A percentile compares a stretch with the other conserved stretches of the same genome.
phyloP scores from a whole-genome alignment of 345 rosid species.

The Arabis hirsuta region DNA sequence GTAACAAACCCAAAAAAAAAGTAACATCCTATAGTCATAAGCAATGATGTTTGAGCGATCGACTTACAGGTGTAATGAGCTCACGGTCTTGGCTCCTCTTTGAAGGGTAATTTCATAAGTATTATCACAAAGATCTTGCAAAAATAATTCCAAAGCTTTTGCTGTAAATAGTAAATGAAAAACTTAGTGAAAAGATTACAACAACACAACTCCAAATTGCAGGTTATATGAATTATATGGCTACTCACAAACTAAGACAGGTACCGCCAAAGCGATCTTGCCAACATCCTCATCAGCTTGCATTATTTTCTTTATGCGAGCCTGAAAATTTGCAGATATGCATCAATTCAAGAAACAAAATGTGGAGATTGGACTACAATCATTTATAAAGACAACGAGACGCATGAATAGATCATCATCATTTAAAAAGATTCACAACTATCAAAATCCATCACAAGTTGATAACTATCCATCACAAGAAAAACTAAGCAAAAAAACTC shows the following conservation, averaged over 20 bases:
- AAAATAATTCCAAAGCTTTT: slow-evolving; percentile 93
- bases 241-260: slow-evolving; percentile 93
- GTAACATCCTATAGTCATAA: not conserved
- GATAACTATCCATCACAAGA: no score
- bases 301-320: slow-evolving; percentile 95
- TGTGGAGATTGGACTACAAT: no score
- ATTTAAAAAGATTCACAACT: no score
- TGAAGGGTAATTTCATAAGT: slow-evolving; percentile 92
- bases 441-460: no score
- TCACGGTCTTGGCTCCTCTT: slow-evolving; percentile 97
- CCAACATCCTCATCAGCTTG: slow-evolving; percentile 99
- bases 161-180: slow-evolving; percentile 54
- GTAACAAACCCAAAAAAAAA: not conserved
- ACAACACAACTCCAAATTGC: not conserved
- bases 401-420: no score
- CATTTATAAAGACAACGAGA: no score
- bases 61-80: slow-evolving; percentile 86
- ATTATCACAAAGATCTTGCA: slow-evolving; percentile 98
- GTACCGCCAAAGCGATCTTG: slow-evolving; percentile 94
- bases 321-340: slow-evolving; percentile 52
- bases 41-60: not conserved
- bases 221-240: not conserved
- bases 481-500: no score
- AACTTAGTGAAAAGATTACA: not conserved
- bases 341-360: not conserved